Evolutionary conservation across 352 stramenopile genomes (phyloP), one percentile per base, ranked within the genome.

Genomic region (Phytophthora gonapodyides): DNA sequence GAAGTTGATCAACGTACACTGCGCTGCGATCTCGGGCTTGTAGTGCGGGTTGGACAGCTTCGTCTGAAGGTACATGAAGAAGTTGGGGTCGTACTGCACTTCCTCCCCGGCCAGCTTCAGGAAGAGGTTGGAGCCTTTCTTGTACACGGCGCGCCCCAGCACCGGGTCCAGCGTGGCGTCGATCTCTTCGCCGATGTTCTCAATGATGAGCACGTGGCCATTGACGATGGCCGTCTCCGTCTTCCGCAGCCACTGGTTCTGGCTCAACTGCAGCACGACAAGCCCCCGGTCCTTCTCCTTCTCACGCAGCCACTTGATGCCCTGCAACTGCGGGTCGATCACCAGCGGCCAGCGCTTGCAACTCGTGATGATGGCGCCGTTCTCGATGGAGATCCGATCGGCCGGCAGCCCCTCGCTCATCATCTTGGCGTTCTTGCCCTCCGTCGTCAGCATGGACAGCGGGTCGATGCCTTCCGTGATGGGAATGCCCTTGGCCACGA

Each of bases 1-100:
- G 56, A 98, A 99, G 76, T 99, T 99, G 69, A 99, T 98, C n/a
- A 99, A 62, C 30, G 96, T 99, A 50, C 89, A 97, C 67, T 98
- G 96, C 6, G 96, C 96, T 0, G 94, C 90, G 41, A 98, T 98
- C 69, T 99, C 96, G n/a, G 96, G 96, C 58, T 98, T 98, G 81
- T 98, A 99, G 69, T 99, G 96, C 16, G 96, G 96, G 67, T 99
- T 99, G 53, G 87, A 98, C 19, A 98, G 73, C 71, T 98, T 99
- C 1, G 96, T 99, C 66, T 99, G 97, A 54, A 99, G 63, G 69
- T 98, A 99, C 59, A 99, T 93, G 67, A 97, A 95, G 64, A 99
- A 99, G 16, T 84, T 88, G 1, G 92, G 87, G 57, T 99, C 92
- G 68, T 99, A 99, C 62, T 98, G 93, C 37, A 99, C 93, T 69